These are phyloP conservation scores for Paradendryphiella salina DNA, from an alignment of 2,329 filamentous ascomycete species.

Conservation along the genomic window DNA sequence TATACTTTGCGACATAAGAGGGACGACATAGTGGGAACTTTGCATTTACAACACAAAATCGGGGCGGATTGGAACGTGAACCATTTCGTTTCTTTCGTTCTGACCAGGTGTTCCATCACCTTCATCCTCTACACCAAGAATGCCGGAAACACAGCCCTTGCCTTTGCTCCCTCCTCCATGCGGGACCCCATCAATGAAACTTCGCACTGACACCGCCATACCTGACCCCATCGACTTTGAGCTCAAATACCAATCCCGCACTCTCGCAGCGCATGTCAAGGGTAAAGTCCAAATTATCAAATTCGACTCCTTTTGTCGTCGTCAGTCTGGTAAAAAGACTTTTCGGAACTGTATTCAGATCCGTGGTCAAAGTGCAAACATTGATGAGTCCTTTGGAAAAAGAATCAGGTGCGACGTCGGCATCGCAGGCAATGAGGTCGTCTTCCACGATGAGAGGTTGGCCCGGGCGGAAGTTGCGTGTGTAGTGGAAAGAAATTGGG, in stretches of 20 bases:
- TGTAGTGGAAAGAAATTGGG: constrained; percentile 82
- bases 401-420: constrained; percentile 64
- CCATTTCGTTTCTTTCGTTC: too few species aligned
- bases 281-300: constrained; percentile 80
- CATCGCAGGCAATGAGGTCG: constrained; percentile 75
- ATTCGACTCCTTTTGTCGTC: constrained; percentile 77
- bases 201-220: constrained; percentile 79
- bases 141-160: too few species aligned
- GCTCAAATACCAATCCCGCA: constrained; percentile 73
- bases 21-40: too few species aligned
- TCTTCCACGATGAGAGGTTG: constrained; percentile 79
- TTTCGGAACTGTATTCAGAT: constrained; percentile 73
- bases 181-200: constrained; percentile 61
- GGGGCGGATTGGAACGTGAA: too few species aligned
- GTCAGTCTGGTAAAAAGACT: constrained; percentile 74
- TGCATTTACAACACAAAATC: too few species aligned
- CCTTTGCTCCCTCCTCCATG: too few species aligned
- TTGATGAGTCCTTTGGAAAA: constrained; percentile 61
- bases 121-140: too few species aligned
- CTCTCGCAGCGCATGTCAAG: constrained; percentile 82
- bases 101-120: too few species aligned
- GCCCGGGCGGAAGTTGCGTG: constrained; percentile 77
- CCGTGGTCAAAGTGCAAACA: constrained; percentile 80
- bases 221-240: constrained; percentile 75
- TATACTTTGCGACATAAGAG: too few species aligned